A percentile compares a stretch with the other conserved stretches of the same genome.
Conservation (phyloP, 768 basidiomycete genomes). For the Boletus rubropictus region DNA sequence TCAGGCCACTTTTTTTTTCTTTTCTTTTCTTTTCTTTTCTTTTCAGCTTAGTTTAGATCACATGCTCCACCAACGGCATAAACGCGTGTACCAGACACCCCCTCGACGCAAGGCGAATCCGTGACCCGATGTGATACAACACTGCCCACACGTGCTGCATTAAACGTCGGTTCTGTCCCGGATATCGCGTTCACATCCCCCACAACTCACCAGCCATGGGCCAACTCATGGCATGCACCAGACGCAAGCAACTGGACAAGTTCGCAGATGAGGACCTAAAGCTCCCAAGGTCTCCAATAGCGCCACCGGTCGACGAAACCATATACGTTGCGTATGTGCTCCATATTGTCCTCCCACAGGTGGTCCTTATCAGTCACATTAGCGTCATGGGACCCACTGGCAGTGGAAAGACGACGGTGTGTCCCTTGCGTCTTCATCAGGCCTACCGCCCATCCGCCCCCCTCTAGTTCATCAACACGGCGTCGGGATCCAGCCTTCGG, state of each 20-base stretch:
- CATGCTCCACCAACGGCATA: constrained; percentile 14
- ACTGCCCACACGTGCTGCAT: constrained; percentile 24
- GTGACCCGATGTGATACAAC: constrained; percentile 27
- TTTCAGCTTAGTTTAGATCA: constrained; percentile 6
- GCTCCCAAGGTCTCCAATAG: constrained; percentile 10
- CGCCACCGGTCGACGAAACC: constrained; percentile 20
- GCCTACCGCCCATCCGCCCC: constrained; percentile 1
- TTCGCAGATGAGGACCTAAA: constrained; percentile 27
- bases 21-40: neutral
- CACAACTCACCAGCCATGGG: constrained; percentile 25
- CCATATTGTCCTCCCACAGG: neutral
- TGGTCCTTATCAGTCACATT: constrained; percentile 24
- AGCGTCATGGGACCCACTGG: constrained; percentile 33
- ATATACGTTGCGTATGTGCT: constrained; percentile 25
- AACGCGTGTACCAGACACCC: constrained; percentile 22
- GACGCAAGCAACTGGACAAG: constrained; percentile 23
- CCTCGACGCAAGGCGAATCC: constrained; percentile 23
- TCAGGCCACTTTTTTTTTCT: constrained; percentile 36
- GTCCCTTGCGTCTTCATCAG: constrained; percentile 5
- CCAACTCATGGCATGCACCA: constrained; percentile 23
- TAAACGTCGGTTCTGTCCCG: constrained; percentile 24
- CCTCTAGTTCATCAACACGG: constrained; percentile 34
- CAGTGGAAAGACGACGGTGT: constrained; percentile 32
- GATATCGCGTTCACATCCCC: constrained; percentile 22
- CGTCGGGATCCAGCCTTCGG: constrained; percentile 29